Base-by-base conservation (phyloP, 345 rosid genomes). In the Camelina laxa region DNA sequence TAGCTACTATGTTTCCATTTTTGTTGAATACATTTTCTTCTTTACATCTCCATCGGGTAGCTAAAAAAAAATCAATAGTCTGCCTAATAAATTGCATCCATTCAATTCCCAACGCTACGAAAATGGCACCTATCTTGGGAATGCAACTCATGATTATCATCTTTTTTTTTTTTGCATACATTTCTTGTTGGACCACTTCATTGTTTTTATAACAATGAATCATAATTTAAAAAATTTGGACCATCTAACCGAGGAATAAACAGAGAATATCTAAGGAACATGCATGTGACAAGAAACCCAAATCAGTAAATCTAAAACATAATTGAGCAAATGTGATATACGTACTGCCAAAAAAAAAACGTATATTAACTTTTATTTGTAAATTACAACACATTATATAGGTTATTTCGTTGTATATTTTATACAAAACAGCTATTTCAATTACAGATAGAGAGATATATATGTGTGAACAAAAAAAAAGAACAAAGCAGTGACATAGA, bases 71-170 rank as follows among this genome's bases (percentile, higher is more conserved):
- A 76, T 76, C 14, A 69, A 12, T 22, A 35, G 8, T 54, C 48
- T 44, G 31, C 41, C 65, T 45, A 76, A 45, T 70, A 76, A 70
- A 55, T 76, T 27, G 35, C 59, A 70, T 70, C 59, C n/a, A 76
- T 62, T 70, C 21, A 75, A 62, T 76, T 70, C 71, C 71, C 80
- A 76, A 76, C 80, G 75, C 39, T 70, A 76, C 53, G 63, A 17
- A 62, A 56, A 69, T 47, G 21, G 65, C 65, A 63, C 56, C 80
- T 41, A 54, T 62, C 66, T 62, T 54, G 80, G 75, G 75, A 69
- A 63, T 76, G 75, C 2, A 76, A 70, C 80, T 70, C 60, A 76
- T 76, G 70, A 76, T 70, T 76, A 47, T 76, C 14, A 70, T 69
- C 24, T 62, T 63, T 36, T 76, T 22, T 63, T 63, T 70, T 33